phyloP scores from a whole-genome alignment of 2,329 filamentous ascomycete genomes.

The Aspergillus sp. region DNA sequence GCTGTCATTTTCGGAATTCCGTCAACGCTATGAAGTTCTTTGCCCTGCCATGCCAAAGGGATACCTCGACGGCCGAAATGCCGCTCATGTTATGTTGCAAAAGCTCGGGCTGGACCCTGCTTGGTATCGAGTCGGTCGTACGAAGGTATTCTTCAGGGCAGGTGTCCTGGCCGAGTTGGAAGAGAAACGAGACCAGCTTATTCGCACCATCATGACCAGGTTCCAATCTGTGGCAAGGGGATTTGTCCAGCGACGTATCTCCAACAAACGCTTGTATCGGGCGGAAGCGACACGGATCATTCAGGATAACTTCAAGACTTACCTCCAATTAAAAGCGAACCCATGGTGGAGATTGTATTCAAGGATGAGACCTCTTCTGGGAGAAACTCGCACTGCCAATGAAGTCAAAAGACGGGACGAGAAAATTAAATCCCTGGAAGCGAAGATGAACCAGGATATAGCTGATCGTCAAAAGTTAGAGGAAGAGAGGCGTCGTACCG shows the following conservation, averaged over 20 bases:
- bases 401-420: slow-evolving; percentile 96
- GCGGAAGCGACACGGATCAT: slow-evolving; percentile 94
- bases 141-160: slow-evolving; percentile 96
- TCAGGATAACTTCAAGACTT: slow-evolving; percentile 89
- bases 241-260: slow-evolving; percentile 82
- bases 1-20: slow-evolving; percentile 87
- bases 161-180: slow-evolving; percentile 95
- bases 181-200: slow-evolving; percentile 89
- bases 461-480: slow-evolving; percentile 77
- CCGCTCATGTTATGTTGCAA: slow-evolving; percentile 82
- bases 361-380: slow-evolving; percentile 91
- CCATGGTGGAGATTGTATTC: slow-evolving; percentile 98
- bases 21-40: slow-evolving; percentile 92
- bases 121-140: slow-evolving; percentile 89
- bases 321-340: slow-evolving; percentile 83
- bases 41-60: slow-evolving; percentile 85
- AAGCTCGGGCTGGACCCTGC: slow-evolving; percentile 82
- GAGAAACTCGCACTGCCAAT: slow-evolving; percentile 84
- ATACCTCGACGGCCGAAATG: slow-evolving; percentile 86
- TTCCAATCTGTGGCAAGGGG: slow-evolving; percentile 93
- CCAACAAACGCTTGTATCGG: slow-evolving; percentile 90
- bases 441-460: slow-evolving; percentile 76
- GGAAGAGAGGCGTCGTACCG: slow-evolving; percentile 84
- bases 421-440: slow-evolving; percentile 83
- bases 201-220: slow-evolving; percentile 87